Percentiles rank a stretch among this genome's conserved stretches.
Evolutionary conservation across 2,329 filamentous ascomycete species (phyloP).

Genomic region (Phaeosphaeria sp.): DNA sequence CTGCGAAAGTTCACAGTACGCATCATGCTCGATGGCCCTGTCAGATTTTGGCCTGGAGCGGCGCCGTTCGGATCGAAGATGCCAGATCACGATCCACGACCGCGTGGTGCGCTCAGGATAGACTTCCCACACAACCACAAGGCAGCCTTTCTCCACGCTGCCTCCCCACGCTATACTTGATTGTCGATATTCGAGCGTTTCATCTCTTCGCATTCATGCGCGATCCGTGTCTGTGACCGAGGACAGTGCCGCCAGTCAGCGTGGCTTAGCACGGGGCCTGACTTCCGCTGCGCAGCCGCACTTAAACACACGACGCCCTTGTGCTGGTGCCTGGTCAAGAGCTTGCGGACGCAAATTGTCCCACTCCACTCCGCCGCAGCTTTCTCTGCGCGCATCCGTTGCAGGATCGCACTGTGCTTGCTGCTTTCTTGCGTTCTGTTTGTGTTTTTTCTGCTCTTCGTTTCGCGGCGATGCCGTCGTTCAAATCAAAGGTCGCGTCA

Average conservation of each 20-base stretch:
- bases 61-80: neutral
- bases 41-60: neutral
- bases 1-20: too few relatives aligned
- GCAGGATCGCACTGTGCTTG: constrained; percentile 1
- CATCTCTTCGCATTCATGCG: constrained; percentile 21
- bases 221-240: constrained; percentile 28
- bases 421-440: constrained; percentile 3
- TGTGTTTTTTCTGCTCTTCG: constrained; percentile 11
- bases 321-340: constrained; percentile 43
- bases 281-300: constrained; percentile 14
- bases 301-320: constrained; percentile 17
- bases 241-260: neutral
- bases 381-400: constrained; percentile 21
- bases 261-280: neutral
- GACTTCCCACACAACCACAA: neutral
- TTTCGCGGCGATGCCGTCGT: constrained; percentile 36
- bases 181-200: constrained; percentile 14
- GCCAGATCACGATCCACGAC: neutral
- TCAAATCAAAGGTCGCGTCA: constrained; percentile 41
- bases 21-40: neutral
- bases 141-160: neutral
- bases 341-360: constrained; percentile 26
- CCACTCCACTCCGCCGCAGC: constrained; percentile 23
- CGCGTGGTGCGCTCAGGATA: neutral
- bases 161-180: neutral